These are phyloP conservation scores for Fraxinus albicans DNA, from an alignment of 305 asterid genomes.

Conservation along the genomic window DNA sequence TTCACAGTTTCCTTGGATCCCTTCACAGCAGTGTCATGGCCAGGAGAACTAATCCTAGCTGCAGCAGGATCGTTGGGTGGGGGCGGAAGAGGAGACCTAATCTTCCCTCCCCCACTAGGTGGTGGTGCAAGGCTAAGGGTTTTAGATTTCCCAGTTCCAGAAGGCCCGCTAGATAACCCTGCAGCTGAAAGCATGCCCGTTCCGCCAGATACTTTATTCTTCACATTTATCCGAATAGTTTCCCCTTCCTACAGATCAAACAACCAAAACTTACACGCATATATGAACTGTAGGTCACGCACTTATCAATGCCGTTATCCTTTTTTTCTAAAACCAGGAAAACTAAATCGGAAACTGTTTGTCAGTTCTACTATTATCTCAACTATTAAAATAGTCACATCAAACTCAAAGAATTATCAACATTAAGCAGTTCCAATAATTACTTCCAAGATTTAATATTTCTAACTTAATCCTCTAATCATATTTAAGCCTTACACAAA, in stretches of 20 bases:
- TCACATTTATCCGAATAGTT: constrained; percentile 51
- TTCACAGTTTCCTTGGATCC: constrained; percentile 30
- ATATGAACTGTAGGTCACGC: neutral
- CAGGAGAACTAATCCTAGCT: constrained; percentile 31
- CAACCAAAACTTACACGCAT: constrained; percentile 8
- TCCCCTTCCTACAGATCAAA: constrained; percentile 47
- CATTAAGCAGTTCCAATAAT: neutral
- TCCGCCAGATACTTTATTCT: constrained; percentile 49
- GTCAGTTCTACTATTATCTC: neutral
- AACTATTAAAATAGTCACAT: neutral
- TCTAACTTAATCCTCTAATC: neutral
- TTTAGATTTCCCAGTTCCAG: constrained; percentile 35
- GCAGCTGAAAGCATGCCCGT: constrained; percentile 56
- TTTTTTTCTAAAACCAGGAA: neutral
- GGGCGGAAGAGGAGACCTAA: constrained; percentile 52
- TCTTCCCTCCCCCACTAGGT: constrained; percentile 37
- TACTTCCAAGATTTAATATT: neutral
- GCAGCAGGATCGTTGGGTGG: constrained; percentile 50
- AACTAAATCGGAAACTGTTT: neutral
- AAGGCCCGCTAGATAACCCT: constrained; percentile 35
- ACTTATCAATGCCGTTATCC: neutral
- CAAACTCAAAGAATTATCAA: neutral
- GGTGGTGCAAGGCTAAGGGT: constrained; percentile 49
- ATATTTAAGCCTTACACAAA: neutral
- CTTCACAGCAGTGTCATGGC: constrained; percentile 19